Evolutionary conservation across 805 yeast genomes (phyloP), one percentile per base, ranked within the genome.

Genomic region (Ogataea philodendri): DNA sequence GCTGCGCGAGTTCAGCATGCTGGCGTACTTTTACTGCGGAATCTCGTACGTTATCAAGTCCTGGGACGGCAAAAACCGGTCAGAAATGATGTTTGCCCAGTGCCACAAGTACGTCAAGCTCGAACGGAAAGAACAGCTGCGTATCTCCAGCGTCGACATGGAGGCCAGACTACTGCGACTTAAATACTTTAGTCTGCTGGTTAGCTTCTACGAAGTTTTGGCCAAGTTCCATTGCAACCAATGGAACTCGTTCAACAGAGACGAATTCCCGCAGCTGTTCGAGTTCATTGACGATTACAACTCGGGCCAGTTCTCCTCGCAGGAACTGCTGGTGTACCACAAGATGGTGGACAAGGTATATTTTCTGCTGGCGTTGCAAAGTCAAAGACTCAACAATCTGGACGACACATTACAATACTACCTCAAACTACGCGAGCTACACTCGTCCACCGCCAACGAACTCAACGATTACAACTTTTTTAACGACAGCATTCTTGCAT

Each of bases 11-110:
- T 69, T 67, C 47, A 60, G 63, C 7, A 56, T 67, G 14, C 35
- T 62, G 26, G 55, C 68, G 15, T 69, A 68, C 44, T 63, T 69
- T 27, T 47, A 65, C n/a, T 61, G 67, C 22, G 77, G 72, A 3
- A 48, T 72, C 5, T 50, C 62, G 5, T 61, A 65, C 20, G 41
- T 70, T 14, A 48, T 51, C 10, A 68, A 63, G 24, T 52, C 66
- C 1, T 54, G 64, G 49, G 61, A 59, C 29, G 60, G 59, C 2
- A 58, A 55, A 26, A 46, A 54, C 10, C 59, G 65, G 31, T 52
- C 72, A 5, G 46, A 45, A n/a, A 62, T 57, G 30, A 54, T 67
- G 3, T 67, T 70, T 42, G 51, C 48, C 4, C 58, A 54, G 24
- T 69, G 74, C 42, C 53, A 54, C 5, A 49, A 48, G 14, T 54